Base-by-base conservation (phyloP, 106 monocot species). In the Iris macrosiphon region DNA sequence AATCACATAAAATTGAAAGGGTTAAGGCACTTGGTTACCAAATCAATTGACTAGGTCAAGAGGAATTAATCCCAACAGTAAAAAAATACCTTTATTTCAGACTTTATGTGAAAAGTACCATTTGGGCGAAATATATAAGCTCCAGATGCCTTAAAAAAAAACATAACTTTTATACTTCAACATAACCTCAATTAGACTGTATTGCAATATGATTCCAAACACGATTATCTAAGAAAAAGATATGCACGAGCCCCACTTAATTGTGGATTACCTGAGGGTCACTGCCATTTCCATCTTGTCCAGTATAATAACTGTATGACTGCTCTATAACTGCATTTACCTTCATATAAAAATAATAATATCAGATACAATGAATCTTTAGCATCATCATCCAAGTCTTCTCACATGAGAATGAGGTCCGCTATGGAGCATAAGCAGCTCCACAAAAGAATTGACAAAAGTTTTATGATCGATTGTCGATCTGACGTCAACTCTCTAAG, bases 91-190 rank as follows among this genome's bases (percentile, higher is more conserved):
- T 77, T 68, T 45, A 10, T 55, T 28, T 77, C 40, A 37, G 63
- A 57, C 29, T 75, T 70, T 39, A 91, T 84, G 16, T 75, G 61
- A 57, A 63, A 63, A 31, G 69, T 76, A 47, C 83, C 83, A 71
- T 80, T 71, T 44, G 98, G 98, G 23, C 98, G 98, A 67, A 98
- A 98, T 32, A 98, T 81, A 59, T 98, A 98, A 69, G 98, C 98
- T 81, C 98, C 98, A 63, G 90, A 90, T 21, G 86, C 83, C 98
- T 98, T 34, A 78, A 25, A 13, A 60, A 49, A 49, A n/a, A 69
- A 27, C 25, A 63, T 1, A 66, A 23, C 25, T 7, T 63, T 31
- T 31, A 59, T 60, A 42, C 16, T 9, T 54, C n/a, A 54, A 34
- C 33, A 10, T 20, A 40, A 3, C 0, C 3, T 49, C 3, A n/a